A percentile compares a stretch with the other conserved stretches of the same genome.
These are phyloP conservation scores for Xylariaceae sp. DNA, from an alignment of 2,329 filamentous ascomycete species.

Conservation along the genomic window DNA sequence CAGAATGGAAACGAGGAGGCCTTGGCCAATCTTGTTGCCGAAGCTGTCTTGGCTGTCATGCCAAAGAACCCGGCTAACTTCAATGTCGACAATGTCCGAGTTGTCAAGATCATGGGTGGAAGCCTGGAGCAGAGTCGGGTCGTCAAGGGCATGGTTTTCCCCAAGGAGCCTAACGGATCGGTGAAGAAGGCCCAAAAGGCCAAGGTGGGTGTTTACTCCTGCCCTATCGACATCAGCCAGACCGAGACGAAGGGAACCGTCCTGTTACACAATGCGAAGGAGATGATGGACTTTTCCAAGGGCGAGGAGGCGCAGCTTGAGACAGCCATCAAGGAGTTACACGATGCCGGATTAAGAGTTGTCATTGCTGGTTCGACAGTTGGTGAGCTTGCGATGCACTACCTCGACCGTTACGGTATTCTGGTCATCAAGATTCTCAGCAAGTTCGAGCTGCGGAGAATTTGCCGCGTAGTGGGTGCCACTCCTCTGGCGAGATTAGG, in stretches of 20 bases:
- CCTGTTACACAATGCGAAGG: constrained; percentile 91
- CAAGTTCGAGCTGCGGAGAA: constrained; percentile 92
- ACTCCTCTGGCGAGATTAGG: constrained; percentile 93
- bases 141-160: constrained; percentile 97
- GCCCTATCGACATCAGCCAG: constrained; percentile 89
- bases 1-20: constrained; percentile 91
- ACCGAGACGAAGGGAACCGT: constrained; percentile 99
- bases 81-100: constrained; percentile 97
- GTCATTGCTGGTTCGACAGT: constrained; percentile 90
- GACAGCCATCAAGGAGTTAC: constrained; percentile 84
- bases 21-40: constrained; percentile 79
- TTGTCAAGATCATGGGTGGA: constrained; percentile 99
- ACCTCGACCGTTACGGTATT: constrained; percentile 95
- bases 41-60: constrained; percentile 77
- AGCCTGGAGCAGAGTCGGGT: constrained; percentile 90
- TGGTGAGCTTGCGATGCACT: constrained; percentile 93
- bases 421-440: constrained; percentile 94
- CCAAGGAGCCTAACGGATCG: constrained; percentile 85
- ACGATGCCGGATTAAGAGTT: constrained; percentile 89
- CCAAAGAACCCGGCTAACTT: constrained; percentile 95
- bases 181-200: constrained; percentile 89
- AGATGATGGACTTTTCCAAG: constrained; percentile 98
- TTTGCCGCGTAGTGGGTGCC: constrained; percentile 94
- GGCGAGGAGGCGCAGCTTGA: constrained; percentile 93
- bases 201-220: constrained; percentile 96